These are phyloP conservation scores for Psidium friedrichsthalianum DNA, from an alignment of 345 rosid species.

Conservation along the genomic window DNA sequence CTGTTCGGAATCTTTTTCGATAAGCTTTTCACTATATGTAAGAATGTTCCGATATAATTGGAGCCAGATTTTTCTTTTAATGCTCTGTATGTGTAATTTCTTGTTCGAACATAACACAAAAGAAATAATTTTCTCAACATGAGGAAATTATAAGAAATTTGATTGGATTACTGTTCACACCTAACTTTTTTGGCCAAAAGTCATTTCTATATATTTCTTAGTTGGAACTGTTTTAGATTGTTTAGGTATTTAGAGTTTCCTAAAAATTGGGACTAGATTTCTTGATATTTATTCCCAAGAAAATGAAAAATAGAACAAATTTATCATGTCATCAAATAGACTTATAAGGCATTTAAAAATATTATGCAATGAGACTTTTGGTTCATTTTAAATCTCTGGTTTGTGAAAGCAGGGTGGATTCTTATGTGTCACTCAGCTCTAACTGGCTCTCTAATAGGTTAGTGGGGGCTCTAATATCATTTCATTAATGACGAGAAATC, in stretches of 20 bases:
- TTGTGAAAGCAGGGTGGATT: not conserved
- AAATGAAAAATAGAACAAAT: not conserved
- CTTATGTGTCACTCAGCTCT: not conserved
- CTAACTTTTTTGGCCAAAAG: not conserved
- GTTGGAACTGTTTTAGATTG: not conserved
- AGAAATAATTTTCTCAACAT: not conserved
- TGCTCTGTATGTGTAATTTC: not conserved
- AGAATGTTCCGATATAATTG: not conserved
- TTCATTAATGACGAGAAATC: not conserved
- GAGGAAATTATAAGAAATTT: not conserved
- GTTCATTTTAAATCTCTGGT: not conserved
- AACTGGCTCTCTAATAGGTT: accelerated
- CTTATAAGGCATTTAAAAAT: not conserved
- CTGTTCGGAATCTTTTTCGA: not conserved
- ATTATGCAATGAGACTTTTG: not conserved
- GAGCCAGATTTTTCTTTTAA: not conserved
- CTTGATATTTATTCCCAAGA: not conserved
- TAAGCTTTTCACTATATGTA: not conserved
- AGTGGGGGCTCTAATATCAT: not conserved
- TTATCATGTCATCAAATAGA: not conserved
- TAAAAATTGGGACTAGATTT: not conserved
- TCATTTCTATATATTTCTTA: not conserved
- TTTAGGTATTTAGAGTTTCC: not conserved
- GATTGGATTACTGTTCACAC: not conserved
- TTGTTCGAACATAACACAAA: not conserved